These are phyloP conservation scores for Aleurites moluccanus DNA, from an alignment of 441 rosid genomes.

Conservation along the genomic window DNA sequence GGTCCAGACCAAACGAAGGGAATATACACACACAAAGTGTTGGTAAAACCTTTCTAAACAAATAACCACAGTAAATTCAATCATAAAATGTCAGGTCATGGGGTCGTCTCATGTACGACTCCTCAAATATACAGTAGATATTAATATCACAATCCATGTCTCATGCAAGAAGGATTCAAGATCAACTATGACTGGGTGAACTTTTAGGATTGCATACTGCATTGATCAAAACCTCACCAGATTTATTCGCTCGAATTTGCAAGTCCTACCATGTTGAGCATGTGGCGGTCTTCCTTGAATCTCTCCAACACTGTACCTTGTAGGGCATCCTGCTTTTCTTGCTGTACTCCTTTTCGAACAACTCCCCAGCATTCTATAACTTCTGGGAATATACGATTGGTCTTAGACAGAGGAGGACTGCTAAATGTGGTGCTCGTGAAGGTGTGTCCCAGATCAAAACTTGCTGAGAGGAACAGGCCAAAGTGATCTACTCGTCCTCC, in stretches of 20 bases:
- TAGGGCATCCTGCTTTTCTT: slow-evolving; percentile 43
- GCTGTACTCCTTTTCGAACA: slow-evolving; percentile 35
- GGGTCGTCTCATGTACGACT: too few relatives aligned
- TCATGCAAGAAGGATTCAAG: background rate
- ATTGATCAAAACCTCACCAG: background rate
- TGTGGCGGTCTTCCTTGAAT: slow-evolving; percentile 78
- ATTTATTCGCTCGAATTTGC: slow-evolving; percentile 70
- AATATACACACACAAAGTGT: too few relatives aligned
- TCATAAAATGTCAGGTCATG: background rate
- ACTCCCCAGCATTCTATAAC: slow-evolving; percentile 93
- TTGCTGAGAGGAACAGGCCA: slow-evolving; percentile 71
- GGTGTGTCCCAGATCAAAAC: slow-evolving; percentile 76
- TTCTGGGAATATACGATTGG: slow-evolving; percentile 54
- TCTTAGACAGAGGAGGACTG: slow-evolving; percentile 68
- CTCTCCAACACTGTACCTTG: slow-evolving; percentile 65
- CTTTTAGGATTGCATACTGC: background rate
- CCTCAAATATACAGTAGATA: background rate
- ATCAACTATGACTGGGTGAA: background rate
- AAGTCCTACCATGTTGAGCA: slow-evolving; percentile 87
- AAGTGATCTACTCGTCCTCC: slow-evolving; percentile 81
- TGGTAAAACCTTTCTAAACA: background rate
- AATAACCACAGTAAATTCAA: background rate
- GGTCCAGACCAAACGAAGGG: background rate
- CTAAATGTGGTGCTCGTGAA: slow-evolving; percentile 72
- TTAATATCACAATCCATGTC: background rate